phyloP scores from a whole-genome alignment of 768 basidiomycete species.

The Hydnum rufescens region DNA sequence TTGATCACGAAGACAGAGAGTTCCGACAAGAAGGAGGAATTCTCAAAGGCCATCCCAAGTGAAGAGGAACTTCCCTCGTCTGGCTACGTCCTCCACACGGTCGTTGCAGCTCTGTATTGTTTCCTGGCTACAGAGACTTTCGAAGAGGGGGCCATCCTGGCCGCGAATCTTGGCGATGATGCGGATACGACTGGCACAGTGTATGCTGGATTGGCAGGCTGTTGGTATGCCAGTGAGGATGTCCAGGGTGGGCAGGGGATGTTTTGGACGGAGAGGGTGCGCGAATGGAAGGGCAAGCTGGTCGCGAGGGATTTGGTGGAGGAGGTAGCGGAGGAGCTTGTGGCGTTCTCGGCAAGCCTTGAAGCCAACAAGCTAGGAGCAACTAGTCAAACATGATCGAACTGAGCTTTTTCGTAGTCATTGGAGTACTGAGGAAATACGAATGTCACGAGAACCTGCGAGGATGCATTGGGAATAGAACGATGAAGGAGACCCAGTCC shows the following conservation, averaged over 20 bases:
- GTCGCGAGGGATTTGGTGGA: neutral
- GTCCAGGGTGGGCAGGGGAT: neutral
- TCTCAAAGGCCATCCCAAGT: conserved; percentile 5
- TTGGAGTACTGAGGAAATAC: no score
- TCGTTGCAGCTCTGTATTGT: conserved; percentile 10
- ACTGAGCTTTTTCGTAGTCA: no score
- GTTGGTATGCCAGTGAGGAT: neutral
- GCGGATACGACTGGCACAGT: conserved; percentile 11
- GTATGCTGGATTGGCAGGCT: conserved; percentile 9
- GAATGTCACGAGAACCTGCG: no score
- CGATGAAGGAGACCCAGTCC: no score
- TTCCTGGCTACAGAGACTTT: conserved; percentile 7
- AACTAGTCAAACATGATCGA: no score
- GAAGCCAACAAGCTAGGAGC: no score
- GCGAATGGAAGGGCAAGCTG: neutral
- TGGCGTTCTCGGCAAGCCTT: no score
- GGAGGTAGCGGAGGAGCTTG: neutral
- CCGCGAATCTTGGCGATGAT: conserved; percentile 8
- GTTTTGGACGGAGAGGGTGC: neutral
- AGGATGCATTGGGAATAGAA: no score
- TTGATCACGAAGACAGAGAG: neutral
- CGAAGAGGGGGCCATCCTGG: conserved; percentile 9
- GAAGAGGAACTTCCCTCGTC: conserved; percentile 7
- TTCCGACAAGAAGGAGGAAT: neutral
- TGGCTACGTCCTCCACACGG: conserved; percentile 10